Evolutionary conservation across 495 filamentous ascomycete genomes (phyloP), one percentile per base, ranked within the genome.

Genomic region (Astrocystis sublimbata): DNA sequence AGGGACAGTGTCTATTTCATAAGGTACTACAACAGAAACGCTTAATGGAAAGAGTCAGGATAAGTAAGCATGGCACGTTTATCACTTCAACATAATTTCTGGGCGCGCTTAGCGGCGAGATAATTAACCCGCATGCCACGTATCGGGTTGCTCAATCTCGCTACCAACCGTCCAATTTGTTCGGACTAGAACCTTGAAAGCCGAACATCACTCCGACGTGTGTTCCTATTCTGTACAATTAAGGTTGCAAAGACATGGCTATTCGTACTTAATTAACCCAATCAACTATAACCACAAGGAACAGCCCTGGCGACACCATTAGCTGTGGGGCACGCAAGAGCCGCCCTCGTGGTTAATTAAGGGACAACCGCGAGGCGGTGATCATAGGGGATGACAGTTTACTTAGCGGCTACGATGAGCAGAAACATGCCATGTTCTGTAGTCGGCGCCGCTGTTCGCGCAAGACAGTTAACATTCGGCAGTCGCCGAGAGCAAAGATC

Each of bases 221-320:
- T n/a, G n/a, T n/a, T n/a, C n/a, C n/a, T n/a, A n/a, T 49, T 31
- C 17, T 9, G 46, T 49, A 49, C 4, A 49, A 49, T 49, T 49
- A 49, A 30, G 24, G n/a, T n/a, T 30, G 46, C 15, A 31, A n/a
- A n/a, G 26, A 30, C 46, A 49, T 28, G 46, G 46, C 26, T 30
- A 17, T 15, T 26, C 28, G 12, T n/a, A n/a, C n/a, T n/a, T n/a
- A n/a, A n/a, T n/a, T n/a, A n/a, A n/a, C n/a, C n/a, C n/a, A n/a
- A n/a, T n/a, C n/a, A 6, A 6, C 23, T 15, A 24, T 12, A 12
- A 45, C 8, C 42, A 49, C 45, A 49, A 2, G 45, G 45, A 8
- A 49, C 6, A 8, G 7, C 3, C 43, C 43, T 26, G 21, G 43
- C 23, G 23, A 49, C 23, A 28, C 30, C 24, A 49, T 3, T 5